Evolutionary conservation across 805 yeast species (phyloP).

Genomic region (Suhomyces prunicola): DNA sequence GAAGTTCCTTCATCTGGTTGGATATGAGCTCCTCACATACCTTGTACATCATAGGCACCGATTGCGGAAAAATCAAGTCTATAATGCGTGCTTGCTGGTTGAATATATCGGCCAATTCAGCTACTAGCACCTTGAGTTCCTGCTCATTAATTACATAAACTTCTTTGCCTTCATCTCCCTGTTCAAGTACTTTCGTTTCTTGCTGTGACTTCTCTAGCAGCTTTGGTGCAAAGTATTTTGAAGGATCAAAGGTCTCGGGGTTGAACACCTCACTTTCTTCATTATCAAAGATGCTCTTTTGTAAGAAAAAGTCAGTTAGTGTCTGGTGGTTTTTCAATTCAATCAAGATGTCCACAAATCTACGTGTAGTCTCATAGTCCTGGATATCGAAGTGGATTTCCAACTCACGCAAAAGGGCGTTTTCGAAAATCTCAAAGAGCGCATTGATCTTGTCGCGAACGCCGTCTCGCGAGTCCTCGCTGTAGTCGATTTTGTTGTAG

Average conservation of each 20-base stretch:
- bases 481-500: constrained; percentile 35
- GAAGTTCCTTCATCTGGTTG: constrained; percentile 35
- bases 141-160: constrained; percentile 10
- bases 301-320: constrained; percentile 42
- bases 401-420: constrained; percentile 65
- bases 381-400: constrained; percentile 52
- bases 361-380: constrained; percentile 39
- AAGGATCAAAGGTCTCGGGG: constrained; percentile 24
- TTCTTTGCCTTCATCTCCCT: constrained; percentile 5
- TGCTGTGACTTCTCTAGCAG: constrained; percentile 4
- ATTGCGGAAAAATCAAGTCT: constrained; percentile 43
- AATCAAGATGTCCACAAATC: constrained; percentile 34
- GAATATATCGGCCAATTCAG: constrained; percentile 32
- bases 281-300: constrained; percentile 39
- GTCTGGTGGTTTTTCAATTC: constrained; percentile 41
- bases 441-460: constrained; percentile 47
- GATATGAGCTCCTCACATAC: constrained; percentile 46
- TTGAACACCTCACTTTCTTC: constrained; percentile 28
- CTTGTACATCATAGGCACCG: constrained; percentile 46
- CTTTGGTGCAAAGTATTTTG: constrained; percentile 18
- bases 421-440: constrained; percentile 65
- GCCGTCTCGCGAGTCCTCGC: constrained; percentile 24
- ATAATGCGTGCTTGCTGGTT: constrained; percentile 37
- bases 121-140: constrained; percentile 22
- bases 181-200: background rate